phyloP scores from a whole-genome alignment of 495 filamentous ascomycete species.

The Neurospora sp. region DNA sequence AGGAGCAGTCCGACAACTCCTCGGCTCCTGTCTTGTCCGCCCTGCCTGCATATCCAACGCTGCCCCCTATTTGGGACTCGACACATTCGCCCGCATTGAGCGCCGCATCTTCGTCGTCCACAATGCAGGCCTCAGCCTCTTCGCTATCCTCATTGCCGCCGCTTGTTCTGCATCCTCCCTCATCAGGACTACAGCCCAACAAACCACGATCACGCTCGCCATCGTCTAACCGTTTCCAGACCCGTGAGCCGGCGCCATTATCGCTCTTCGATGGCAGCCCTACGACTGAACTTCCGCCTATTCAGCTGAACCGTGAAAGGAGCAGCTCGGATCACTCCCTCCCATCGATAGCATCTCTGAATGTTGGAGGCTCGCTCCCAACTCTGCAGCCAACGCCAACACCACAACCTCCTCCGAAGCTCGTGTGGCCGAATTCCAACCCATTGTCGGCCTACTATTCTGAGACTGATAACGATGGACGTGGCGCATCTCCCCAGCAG shows the following conservation, averaged over 20 bases:
- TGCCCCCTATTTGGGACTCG: neutral
- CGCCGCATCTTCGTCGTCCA: neutral
- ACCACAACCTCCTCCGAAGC: conserved; percentile 19
- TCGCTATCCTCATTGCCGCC: conserved; percentile 1
- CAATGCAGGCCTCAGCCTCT: neutral
- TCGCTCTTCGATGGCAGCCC: conserved; percentile 22
- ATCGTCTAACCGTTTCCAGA: conserved; percentile 20
- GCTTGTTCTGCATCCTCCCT: neutral
- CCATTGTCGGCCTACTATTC: conserved; percentile 44
- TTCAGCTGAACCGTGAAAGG: conserved; percentile 21
- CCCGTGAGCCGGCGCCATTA: conserved; percentile 28
- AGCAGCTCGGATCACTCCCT: conserved; percentile 13
- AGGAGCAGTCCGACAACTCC: neutral
- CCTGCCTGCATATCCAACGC: conserved; percentile 1
- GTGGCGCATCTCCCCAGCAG: conserved; percentile 32
- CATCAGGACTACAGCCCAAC: conserved; percentile 5
- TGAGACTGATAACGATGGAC: conserved; percentile 26
- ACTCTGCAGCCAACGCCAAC: conserved; percentile 11
- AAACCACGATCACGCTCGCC: conserved; percentile 9
- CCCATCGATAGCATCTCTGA: conserved; percentile 35
- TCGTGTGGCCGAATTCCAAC: conserved; percentile 43
- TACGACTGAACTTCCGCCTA: conserved; percentile 34
- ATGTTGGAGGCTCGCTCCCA: conserved; percentile 18
- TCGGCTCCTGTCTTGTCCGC: neutral
- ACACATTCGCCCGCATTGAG: neutral